Evolutionary conservation across 495 filamentous ascomycete genomes (phyloP), one percentile per base, ranked within the genome.

Genomic region (Hypoxylon crocopeplum): DNA sequence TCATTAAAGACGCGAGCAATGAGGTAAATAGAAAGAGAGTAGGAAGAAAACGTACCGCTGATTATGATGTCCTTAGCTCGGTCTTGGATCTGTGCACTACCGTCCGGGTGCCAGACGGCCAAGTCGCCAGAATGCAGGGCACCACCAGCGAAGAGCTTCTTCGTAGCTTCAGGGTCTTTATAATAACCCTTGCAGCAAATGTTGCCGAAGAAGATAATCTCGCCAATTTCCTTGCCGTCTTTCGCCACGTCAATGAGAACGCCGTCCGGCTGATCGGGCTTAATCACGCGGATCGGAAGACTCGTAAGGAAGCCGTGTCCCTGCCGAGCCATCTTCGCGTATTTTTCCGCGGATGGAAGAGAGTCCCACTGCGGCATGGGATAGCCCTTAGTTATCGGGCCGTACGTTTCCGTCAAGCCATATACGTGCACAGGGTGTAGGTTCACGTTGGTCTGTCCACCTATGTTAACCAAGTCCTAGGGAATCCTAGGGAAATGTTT

Each of bases 41-140:
- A 12, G 44, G 25, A 5, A 13, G n/a, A 20, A 20, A 8, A 75
- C 83, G 48, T 79, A 93, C 92, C 94, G 59, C 91, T 96, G 56
- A 98, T 98, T 44, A 98, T 98, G 38, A 98, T 97, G 69, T 98
- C 94, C 76, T 98, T 98, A 3, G 90, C 90, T 29, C 94, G 82
- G 72, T 98, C 94, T 56, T 95, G 78, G 59, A 98, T 97, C 77
- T 97, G 91, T 37, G 92, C 84, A 41, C 89, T 86, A 1, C 93
- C 92, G 67, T 98, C 93, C 0, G 87, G 80, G 68, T 96, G 89
- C 88, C 88, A 91, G 4, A 98, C 93, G 3, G 94, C 94, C 49
- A 98, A 72, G 67, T 98, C 94, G 0, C 95, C 94, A 8, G 88
- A 90, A 71, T 96, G 95, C 39, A 91, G 73, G 16, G 87, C 91